These are phyloP conservation scores for Noccaea bulbosa DNA, from an alignment of 345 rosid genomes.

Conservation along the genomic window DNA sequence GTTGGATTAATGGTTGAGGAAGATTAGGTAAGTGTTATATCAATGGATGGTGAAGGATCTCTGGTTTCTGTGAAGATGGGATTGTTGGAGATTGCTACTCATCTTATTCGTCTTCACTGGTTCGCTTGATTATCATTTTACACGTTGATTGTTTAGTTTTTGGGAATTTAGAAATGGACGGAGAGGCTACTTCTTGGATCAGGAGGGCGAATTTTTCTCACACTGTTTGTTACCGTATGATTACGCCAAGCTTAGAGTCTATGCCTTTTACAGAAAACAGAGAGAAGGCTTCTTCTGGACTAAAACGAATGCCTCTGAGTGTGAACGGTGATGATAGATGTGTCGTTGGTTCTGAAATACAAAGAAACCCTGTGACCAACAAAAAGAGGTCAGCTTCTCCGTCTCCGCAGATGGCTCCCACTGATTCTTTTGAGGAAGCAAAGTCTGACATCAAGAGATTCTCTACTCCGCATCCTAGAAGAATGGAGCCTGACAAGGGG, in stretches of 20 bases:
- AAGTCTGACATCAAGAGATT: conserved; percentile 59
- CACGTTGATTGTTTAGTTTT: conserved; percentile 12
- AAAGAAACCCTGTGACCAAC: conserved; percentile 43
- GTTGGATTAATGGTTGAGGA: background rate
- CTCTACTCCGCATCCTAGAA: conserved; percentile 66
- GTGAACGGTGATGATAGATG: no score
- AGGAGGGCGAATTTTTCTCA: conserved; percentile 78
- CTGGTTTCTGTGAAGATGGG: conserved; percentile 37
- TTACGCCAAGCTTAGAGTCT: conserved; percentile 52
- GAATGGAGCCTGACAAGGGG: conserved; percentile 47
- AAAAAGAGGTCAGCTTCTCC: conserved; percentile 77
- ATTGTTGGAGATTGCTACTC: conserved; percentile 31
- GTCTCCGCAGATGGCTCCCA: conserved; percentile 47
- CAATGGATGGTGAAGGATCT: conserved; percentile 29
- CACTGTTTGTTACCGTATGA: conserved; percentile 67
- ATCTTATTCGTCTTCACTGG: conserved; percentile 35
- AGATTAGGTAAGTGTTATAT: conserved; percentile 16
- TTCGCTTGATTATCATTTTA: conserved; percentile 34
- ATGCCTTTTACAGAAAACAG: conserved; percentile 36
- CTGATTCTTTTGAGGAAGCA: conserved; percentile 70
- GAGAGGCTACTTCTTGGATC: conserved; percentile 70
- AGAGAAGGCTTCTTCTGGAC: conserved; percentile 39
- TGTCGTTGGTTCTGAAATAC: conserved; percentile 33
- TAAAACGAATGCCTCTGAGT: conserved; percentile 47
- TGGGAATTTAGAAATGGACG: conserved; percentile 53